These are phyloP conservation scores for Cenchrus americanus DNA, from an alignment of 176 grass and related monocot genomes.

Conservation along the genomic window DNA sequence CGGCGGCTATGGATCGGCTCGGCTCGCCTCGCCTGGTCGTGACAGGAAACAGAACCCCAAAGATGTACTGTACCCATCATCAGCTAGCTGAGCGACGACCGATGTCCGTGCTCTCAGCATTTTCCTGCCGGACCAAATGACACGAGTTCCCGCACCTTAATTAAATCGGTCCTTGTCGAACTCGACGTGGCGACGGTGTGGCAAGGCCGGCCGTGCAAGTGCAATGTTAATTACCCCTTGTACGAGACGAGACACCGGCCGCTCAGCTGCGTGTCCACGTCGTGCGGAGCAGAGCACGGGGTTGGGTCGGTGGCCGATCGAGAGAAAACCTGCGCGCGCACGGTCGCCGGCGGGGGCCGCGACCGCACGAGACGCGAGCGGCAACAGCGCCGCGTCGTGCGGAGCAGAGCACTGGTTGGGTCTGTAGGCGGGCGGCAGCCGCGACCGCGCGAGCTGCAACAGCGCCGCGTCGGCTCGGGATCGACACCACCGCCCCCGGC, in stretches of 20 bases:
- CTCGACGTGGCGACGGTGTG: neutral
- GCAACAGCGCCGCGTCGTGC: neutral
- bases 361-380: too few relatives aligned
- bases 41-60: neutral
- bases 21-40: conserved; percentile 13
- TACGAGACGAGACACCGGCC: neutral
- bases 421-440: too few relatives aligned
- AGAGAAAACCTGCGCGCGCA: neutral
- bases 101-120: neutral
- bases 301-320: neutral
- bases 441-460: too few relatives aligned
- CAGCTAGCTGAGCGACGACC: neutral
- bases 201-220: neutral
- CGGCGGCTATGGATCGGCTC: neutral
- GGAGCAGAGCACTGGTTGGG: too few relatives aligned
- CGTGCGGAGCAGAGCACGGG: neutral
- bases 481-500: neutral
- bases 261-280: neutral
- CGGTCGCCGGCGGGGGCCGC: neutral
- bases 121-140: neutral
- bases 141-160: neutral
- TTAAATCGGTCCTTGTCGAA: neutral
- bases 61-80: neutral
- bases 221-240: too few relatives aligned
- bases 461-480: neutral